These are phyloP conservation scores for Globisporangium nagaii DNA, from an alignment of 352 stramenopile genomes.

Conservation along the genomic window DNA sequence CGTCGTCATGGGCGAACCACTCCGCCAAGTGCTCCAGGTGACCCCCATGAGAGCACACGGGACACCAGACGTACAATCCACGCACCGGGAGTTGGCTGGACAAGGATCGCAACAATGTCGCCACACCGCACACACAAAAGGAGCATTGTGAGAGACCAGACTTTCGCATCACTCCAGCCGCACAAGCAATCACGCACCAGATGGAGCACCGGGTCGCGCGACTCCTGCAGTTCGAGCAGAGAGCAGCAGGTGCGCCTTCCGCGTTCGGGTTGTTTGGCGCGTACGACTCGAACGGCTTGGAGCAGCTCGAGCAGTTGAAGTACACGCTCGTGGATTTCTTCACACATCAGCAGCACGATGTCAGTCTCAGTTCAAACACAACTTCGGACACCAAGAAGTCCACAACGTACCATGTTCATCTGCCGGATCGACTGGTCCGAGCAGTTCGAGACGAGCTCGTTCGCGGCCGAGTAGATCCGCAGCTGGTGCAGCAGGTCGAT, in stretches of 20 bases:
- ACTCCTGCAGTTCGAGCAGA: constrained; percentile 74
- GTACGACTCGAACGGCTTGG: constrained; percentile 59
- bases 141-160: neutral
- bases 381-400: neutral
- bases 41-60: constrained; percentile 87
- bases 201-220: constrained; percentile 78
- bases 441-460: constrained; percentile 82
- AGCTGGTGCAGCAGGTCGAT: constrained; percentile 85
- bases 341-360: constrained; percentile 5
- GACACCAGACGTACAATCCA: constrained; percentile 89
- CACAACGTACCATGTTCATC: constrained; percentile 80
- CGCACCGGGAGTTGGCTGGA: constrained; percentile 82
- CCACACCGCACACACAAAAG: constrained; percentile 3
- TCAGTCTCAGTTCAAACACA: neutral
- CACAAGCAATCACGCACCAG: constrained; percentile 39
- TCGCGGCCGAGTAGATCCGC: constrained; percentile 83
- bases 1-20: constrained; percentile 67
- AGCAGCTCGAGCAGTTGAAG: constrained; percentile 77
- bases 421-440: constrained; percentile 83
- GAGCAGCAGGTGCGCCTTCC: constrained; percentile 22
- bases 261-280: constrained; percentile 17
- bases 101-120: neutral
- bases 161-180: neutral
- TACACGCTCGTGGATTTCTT: constrained; percentile 88
- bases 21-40: constrained; percentile 81